phyloP scores from a whole-genome alignment of 179 eudicot species.

The Sideroxylon spinosum region DNA sequence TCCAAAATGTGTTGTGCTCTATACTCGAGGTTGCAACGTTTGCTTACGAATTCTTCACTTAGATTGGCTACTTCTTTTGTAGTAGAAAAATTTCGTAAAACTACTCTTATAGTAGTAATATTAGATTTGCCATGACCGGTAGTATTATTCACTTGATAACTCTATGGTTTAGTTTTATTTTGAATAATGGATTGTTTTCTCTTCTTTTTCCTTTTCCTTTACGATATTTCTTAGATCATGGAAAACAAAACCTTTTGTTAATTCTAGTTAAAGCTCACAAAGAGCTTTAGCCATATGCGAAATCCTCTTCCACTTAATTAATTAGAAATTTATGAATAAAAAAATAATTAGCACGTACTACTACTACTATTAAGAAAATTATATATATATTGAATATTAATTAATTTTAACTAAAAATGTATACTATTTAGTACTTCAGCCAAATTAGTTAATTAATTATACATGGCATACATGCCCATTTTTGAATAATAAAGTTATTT shows the following conservation, averaged over 20 bases:
- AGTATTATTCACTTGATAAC: neutral
- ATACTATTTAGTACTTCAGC: too few relatives aligned
- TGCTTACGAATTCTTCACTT: neutral
- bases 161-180: too few relatives aligned
- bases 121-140: neutral
- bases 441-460: too few relatives aligned
- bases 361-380: too few relatives aligned
- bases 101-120: too few relatives aligned
- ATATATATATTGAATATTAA: neutral
- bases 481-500: too few relatives aligned
- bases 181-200: neutral
- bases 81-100: constrained; percentile 33
- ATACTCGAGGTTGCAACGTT: constrained; percentile 31
- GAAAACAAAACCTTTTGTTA: neutral
- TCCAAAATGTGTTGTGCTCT: constrained; percentile 26
- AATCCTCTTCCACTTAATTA: constrained; percentile 31
- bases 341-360: neutral
- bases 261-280: constrained; percentile 30
- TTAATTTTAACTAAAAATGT: neutral
- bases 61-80: constrained; percentile 33
- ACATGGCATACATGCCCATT: too few relatives aligned
- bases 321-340: constrained; percentile 12
- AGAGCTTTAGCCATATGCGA: constrained; percentile 34
- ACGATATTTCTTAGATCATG: too few relatives aligned
- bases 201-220: neutral